These are phyloP conservation scores for Mrakia hoshinonis DNA, from an alignment of 768 basidiomycete genomes.

Conservation along the genomic window DNA sequence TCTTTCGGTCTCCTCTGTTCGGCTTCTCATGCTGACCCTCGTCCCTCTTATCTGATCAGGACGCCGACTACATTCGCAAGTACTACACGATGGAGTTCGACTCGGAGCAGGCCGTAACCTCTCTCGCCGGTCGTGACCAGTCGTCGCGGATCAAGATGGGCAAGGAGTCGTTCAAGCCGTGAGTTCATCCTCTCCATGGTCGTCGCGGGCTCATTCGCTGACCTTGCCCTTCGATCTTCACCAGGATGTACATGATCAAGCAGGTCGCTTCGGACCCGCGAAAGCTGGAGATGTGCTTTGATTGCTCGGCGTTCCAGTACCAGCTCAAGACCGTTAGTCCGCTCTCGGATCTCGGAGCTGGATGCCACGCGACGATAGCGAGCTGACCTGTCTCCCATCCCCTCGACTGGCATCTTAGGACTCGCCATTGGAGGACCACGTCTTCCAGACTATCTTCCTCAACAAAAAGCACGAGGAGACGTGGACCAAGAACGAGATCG, in stretches of 20 bases:
- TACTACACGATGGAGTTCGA: constrained; percentile 41
- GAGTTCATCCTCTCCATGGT: constrained; percentile 7
- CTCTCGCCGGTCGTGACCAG: constrained; percentile 42
- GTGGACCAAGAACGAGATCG: constrained; percentile 43
- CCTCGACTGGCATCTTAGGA: constrained; percentile 24
- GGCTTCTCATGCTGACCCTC: neutral
- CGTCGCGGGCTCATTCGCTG: neutral
- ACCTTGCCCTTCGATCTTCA: neutral
- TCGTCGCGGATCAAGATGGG: constrained; percentile 37
- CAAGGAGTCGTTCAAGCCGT: constrained; percentile 41
- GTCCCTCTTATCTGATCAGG: constrained; percentile 29
- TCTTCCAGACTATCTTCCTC: constrained; percentile 45
- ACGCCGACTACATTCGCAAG: constrained; percentile 42
- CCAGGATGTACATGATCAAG: constrained; percentile 45
- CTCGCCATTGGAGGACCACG: constrained; percentile 40
- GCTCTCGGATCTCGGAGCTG: neutral
- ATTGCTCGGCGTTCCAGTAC: constrained; percentile 39
- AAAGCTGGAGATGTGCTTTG: constrained; percentile 44
- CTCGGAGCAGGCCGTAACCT: constrained; percentile 34
- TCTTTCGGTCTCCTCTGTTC: neutral
- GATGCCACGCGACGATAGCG: neutral
- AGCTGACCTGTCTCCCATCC: too few species aligned
- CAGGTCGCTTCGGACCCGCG: constrained; percentile 37
- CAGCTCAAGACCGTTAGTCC: constrained; percentile 36
- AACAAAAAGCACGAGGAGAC: constrained; percentile 42